These are phyloP conservation scores for Lichtheimia ramosa DNA, from an alignment of 371 early-diverging fungal species.

Conservation along the genomic window DNA sequence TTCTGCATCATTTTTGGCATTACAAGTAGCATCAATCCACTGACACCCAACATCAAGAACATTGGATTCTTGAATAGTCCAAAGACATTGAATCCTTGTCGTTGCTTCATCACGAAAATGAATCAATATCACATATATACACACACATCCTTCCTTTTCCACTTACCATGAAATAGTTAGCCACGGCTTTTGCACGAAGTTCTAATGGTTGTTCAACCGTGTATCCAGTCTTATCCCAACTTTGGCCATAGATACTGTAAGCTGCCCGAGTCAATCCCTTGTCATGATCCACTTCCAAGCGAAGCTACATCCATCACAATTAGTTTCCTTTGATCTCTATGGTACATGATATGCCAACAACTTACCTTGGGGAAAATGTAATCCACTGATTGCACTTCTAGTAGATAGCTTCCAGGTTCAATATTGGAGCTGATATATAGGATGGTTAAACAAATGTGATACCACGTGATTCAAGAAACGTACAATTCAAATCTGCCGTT, in stretches of 20 bases:
- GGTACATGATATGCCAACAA: not conserved
- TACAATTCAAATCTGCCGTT: constrained; percentile 31
- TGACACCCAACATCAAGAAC: constrained; percentile 51
- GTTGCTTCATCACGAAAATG: constrained; percentile 24
- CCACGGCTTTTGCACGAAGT: constrained; percentile 39
- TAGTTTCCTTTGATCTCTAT: not conserved
- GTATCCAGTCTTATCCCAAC: constrained; percentile 40
- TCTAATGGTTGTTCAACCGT: constrained; percentile 38
- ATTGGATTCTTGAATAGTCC: constrained; percentile 52
- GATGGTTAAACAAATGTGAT: not conserved
- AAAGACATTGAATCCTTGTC: constrained; percentile 43
- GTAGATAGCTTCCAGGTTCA: constrained; percentile 41
- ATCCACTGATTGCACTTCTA: constrained; percentile 47
- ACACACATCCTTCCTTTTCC: not conserved
- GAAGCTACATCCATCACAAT: constrained; percentile 23
- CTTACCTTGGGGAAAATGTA: constrained; percentile 45
- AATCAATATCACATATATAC: not conserved
- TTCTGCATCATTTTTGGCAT: constrained; percentile 51
- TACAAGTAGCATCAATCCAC: constrained; percentile 44
- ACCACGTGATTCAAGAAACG: constrained; percentile 3
- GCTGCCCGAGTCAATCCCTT: constrained; percentile 23
- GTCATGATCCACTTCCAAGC: constrained; percentile 41
- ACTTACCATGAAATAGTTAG: constrained; percentile 51
- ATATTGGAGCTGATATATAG: constrained; percentile 14
- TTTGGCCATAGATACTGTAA: constrained; percentile 34